These are phyloP conservation scores for Flaveria linearis DNA, from an alignment of 129 eudicot species.

Conservation along the genomic window DNA sequence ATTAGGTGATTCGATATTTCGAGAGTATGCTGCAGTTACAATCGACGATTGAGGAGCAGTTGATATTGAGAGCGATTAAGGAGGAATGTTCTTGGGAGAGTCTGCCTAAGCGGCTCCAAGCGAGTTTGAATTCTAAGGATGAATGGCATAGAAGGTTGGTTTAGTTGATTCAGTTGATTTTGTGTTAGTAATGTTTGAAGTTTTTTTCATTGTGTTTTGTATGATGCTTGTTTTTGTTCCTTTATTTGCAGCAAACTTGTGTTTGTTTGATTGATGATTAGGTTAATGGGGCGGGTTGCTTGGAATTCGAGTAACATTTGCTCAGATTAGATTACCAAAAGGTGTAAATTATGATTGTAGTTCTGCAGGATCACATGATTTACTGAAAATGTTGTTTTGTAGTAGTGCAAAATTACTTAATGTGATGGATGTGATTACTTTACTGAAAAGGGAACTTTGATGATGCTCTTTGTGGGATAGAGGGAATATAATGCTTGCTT, in stretches of 20 bases:
- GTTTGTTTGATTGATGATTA: conserved; percentile 7
- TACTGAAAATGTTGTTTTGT: conserved; percentile 1
- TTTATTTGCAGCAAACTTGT: conserved; percentile 6
- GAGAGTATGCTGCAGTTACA: conserved; percentile 64
- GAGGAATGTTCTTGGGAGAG: conserved; percentile 94
- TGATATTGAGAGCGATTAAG: conserved; percentile 78
- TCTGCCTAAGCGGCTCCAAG: conserved; percentile 90
- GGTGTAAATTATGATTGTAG: not conserved
- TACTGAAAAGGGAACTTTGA: not conserved
- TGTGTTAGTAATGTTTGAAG: not conserved
- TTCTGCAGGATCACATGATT: not conserved
- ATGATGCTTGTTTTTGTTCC: not conserved
- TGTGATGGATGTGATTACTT: not conserved
- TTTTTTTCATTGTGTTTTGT: not conserved
- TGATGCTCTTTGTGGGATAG: not conserved
- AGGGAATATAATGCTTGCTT: not conserved
- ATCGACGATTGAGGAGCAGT: conserved; percentile 89
- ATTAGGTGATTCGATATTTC: conserved; percentile 21
- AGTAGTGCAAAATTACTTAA: not conserved
- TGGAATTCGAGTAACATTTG: not conserved
- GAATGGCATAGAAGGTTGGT: conserved; percentile 94
- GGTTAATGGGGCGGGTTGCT: conserved; percentile 2
- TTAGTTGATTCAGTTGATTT: conserved; percentile 24
- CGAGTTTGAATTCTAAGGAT: conserved; percentile 75
- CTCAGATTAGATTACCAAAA: not conserved